Percentiles rank a stretch among this genome's conserved stretches.
Conservation (phyloP, 2,329 filamentous ascomycete species). For the Colletotrichum destructivum region DNA sequence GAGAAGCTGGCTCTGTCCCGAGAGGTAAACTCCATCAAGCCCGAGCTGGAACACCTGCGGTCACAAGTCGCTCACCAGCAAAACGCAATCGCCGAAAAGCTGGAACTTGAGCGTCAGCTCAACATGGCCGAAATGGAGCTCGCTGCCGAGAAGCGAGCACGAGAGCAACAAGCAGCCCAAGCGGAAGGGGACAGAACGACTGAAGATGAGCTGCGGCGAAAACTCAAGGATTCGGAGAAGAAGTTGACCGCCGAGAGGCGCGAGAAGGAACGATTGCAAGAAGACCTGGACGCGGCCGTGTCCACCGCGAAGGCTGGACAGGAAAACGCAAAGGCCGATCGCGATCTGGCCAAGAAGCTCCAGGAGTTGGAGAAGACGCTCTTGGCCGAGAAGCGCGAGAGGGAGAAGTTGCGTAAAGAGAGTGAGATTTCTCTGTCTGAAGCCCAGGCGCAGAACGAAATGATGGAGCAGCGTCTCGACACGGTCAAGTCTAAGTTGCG, state of each 20-base stretch:
- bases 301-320: slow-evolving; percentile 74
- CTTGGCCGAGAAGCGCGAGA: slow-evolving; percentile 60
- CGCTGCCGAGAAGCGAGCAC: slow-evolving; percentile 76
- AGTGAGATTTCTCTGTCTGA: slow-evolving; percentile 71
- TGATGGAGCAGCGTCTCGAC: slow-evolving; percentile 79
- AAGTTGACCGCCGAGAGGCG: slow-evolving; percentile 51
- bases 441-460: slow-evolving; percentile 73
- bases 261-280: slow-evolving; percentile 36
- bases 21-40: slow-evolving; percentile 67
- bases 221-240: slow-evolving; percentile 55
- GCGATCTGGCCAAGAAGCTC: slow-evolving; percentile 56
- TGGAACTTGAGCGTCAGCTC: slow-evolving; percentile 83
- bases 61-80: slow-evolving; percentile 74
- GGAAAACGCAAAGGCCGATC: slow-evolving; percentile 62
- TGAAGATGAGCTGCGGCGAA: slow-evolving; percentile 56
- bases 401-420: slow-evolving; percentile 61
- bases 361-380: slow-evolving; percentile 56
- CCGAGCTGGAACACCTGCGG: slow-evolving; percentile 70
- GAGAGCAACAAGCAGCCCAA: slow-evolving; percentile 32
- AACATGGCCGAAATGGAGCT: slow-evolving; percentile 84
- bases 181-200: slow-evolving; percentile 22
- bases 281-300: slow-evolving; percentile 65
- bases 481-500: slow-evolving; percentile 79
- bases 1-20: slow-evolving; percentile 69
- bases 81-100: slow-evolving; percentile 81